These are phyloP conservation scores for Alternaria arborescens DNA, from an alignment of 2,329 filamentous ascomycete genomes.

Conservation along the genomic window DNA sequence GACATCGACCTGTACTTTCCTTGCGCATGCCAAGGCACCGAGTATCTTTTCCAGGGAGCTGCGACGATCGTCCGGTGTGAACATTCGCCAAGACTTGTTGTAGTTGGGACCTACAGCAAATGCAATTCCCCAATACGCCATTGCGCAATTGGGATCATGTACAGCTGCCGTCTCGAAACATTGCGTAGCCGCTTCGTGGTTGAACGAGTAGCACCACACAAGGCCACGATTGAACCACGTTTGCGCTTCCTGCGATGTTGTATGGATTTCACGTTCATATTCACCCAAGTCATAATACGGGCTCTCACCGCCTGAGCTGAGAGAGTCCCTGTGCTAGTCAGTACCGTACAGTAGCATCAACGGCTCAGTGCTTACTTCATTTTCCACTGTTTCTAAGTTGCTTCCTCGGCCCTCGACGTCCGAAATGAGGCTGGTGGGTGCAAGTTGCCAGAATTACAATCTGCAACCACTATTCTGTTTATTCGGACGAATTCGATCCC, in stretches of 20 bases:
- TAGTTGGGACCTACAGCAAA: constrained; percentile 76
- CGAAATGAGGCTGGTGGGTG: too few relatives aligned
- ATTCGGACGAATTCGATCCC: too few relatives aligned
- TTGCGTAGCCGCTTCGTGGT: constrained; percentile 70
- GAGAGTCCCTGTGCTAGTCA: neutral
- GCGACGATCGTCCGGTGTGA: constrained; percentile 58
- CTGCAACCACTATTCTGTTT: too few relatives aligned
- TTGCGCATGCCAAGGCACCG: neutral
- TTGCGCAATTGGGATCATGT: constrained; percentile 59
- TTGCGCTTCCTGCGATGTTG: constrained; percentile 45
- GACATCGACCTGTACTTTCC: neutral
- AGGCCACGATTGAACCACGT: constrained; percentile 74
- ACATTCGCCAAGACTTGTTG: constrained; percentile 76
- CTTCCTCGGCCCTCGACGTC: too few relatives aligned
- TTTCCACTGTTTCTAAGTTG: neutral
- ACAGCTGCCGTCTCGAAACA: constrained; percentile 67
- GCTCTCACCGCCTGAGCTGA: neutral
- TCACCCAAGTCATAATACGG: neutral
- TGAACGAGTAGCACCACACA: constrained; percentile 75
- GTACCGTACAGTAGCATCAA: neutral
- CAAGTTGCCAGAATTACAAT: neutral
- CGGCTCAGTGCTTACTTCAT: neutral
- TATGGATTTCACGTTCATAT: neutral
- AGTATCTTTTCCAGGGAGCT: constrained; percentile 66
- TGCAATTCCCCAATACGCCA: constrained; percentile 64